Conservation (phyloP, 164 flowering plant species). For the Buxus sempervirens region DNA sequence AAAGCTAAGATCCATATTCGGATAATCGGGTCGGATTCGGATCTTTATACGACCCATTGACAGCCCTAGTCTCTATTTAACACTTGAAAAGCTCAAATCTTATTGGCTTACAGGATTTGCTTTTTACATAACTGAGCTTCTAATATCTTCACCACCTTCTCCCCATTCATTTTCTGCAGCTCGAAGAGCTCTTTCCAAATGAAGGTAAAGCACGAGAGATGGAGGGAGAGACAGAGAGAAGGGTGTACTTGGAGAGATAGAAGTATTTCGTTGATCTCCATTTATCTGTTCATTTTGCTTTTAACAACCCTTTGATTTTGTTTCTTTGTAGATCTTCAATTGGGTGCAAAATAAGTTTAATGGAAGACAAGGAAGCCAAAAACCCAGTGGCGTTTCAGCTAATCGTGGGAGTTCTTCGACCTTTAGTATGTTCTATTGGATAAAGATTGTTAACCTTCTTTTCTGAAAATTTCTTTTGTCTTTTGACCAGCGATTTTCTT, state of each 20-base stretch:
- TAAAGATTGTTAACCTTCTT: no score
- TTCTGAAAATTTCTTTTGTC: not conserved
- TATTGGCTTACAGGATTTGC: slow-evolving; percentile 19
- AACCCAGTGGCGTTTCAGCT: slow-evolving; percentile 10
- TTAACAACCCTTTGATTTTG: no score
- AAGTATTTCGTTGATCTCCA: not conserved
- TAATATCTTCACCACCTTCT: not conserved
- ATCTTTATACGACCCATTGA: no score
- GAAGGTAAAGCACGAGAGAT: slow-evolving; percentile 15
- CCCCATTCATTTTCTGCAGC: not conserved
- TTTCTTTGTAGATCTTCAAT: slow-evolving; percentile 28
- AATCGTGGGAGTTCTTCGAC: slow-evolving; percentile 13
- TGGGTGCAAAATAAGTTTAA: slow-evolving; percentile 42
- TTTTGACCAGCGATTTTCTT: not conserved
- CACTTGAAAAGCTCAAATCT: slow-evolving; percentile 5
- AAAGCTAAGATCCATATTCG: no score
- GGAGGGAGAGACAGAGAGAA: no score
- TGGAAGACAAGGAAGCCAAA: slow-evolving; percentile 20
- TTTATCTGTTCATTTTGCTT: not conserved
- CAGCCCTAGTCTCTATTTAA: slow-evolving; percentile 14
- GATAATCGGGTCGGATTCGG: no score
- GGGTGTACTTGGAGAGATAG: no score
- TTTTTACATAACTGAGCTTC: not conserved
- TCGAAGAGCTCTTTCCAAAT: not conserved
- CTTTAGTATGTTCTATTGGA: not conserved